Percentiles rank a stretch among this genome's conserved stretches.
Evolutionary conservation across 2,329 filamentous ascomycete species (phyloP).

Genomic region (Chaetomiaceae sp.): DNA sequence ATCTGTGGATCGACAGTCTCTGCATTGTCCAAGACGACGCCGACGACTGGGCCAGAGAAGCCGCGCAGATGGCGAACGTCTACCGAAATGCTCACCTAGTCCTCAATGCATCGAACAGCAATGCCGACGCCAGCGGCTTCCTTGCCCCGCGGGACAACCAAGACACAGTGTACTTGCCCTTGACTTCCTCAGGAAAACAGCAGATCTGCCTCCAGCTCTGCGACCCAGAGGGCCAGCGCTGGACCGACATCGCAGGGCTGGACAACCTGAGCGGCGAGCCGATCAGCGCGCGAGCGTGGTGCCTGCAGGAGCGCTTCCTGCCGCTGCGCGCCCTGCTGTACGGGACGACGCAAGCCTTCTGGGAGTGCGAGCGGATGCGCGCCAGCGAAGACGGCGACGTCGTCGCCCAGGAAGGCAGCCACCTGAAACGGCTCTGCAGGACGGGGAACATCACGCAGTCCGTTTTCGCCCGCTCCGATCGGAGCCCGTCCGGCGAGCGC

Average conservation of each 20-base stretch:
- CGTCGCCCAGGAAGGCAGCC: neutral
- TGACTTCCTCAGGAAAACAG: neutral
- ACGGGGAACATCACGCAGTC: constrained; percentile 9
- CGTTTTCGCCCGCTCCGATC: constrained; percentile 11
- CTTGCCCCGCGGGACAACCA: neutral
- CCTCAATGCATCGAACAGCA: constrained; percentile 14
- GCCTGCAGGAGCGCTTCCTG: constrained; percentile 21
- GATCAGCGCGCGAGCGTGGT: constrained; percentile 20
- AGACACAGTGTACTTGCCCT: constrained; percentile 2
- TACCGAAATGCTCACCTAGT: constrained; percentile 25
- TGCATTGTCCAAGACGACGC: constrained; percentile 28
- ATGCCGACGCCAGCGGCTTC: constrained; percentile 9
- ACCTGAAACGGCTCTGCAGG: constrained; percentile 10
- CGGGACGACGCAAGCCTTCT: constrained; percentile 18
- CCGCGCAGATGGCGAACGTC: constrained; percentile 24
- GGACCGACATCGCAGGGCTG: neutral
- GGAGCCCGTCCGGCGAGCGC: neutral
- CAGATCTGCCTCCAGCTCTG: constrained; percentile 8
- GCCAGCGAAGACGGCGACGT: constrained; percentile 21
- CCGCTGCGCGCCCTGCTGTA: constrained; percentile 18
- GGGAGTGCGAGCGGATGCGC: constrained; percentile 19
- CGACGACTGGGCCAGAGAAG: constrained; percentile 19
- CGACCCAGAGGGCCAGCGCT: constrained; percentile 1
- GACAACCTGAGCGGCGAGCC: constrained; percentile 13
- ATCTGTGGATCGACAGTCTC: constrained; percentile 31